A percentile compares a stretch with the other conserved stretches of the same genome.
Conservation (phyloP, 495 filamentous ascomycete genomes). For the Trichocladium antarcticum region DNA sequence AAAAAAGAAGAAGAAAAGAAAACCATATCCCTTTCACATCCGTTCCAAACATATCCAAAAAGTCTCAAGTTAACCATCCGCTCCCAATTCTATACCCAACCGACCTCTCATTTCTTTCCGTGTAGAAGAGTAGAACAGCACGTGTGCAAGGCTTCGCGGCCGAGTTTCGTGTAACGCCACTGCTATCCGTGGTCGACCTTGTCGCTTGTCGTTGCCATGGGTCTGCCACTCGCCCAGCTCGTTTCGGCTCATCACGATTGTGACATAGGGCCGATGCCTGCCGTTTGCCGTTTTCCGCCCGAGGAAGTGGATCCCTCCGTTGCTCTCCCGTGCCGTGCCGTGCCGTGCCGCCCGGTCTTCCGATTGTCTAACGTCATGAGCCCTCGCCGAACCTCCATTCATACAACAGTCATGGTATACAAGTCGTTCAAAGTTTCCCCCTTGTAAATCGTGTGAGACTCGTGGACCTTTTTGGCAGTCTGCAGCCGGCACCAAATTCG, state of each 20-base stretch:
- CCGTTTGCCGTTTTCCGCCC: not conserved
- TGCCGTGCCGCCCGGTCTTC: conserved; percentile 14
- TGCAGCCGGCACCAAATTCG: not conserved
- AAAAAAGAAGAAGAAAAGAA: too few relatives aligned
- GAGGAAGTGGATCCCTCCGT: conserved; percentile 5
- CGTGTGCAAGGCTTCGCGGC: too few relatives aligned
- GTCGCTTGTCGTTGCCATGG: not conserved
- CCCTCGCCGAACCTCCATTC: not conserved
- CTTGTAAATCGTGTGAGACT: not conserved
- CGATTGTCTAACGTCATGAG: conserved; percentile 1
- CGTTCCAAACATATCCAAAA: too few relatives aligned
- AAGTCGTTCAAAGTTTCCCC: too few relatives aligned
- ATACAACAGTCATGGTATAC: too few relatives aligned
- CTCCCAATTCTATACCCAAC: too few relatives aligned
- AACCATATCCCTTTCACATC: too few relatives aligned
- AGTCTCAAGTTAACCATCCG: too few relatives aligned
- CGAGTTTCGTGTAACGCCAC: not conserved
- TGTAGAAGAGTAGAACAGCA: not conserved
- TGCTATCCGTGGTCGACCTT: not conserved
- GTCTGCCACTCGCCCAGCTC: not conserved
- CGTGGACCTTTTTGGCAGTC: not conserved
- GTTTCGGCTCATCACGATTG: not conserved
- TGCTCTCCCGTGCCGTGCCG: conserved; percentile 14
- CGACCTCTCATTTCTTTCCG: too few relatives aligned
- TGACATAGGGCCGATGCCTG: not conserved